phyloP scores from a whole-genome alignment of 352 stramenopile species.

The Phytophthora sansomeana region DNA sequence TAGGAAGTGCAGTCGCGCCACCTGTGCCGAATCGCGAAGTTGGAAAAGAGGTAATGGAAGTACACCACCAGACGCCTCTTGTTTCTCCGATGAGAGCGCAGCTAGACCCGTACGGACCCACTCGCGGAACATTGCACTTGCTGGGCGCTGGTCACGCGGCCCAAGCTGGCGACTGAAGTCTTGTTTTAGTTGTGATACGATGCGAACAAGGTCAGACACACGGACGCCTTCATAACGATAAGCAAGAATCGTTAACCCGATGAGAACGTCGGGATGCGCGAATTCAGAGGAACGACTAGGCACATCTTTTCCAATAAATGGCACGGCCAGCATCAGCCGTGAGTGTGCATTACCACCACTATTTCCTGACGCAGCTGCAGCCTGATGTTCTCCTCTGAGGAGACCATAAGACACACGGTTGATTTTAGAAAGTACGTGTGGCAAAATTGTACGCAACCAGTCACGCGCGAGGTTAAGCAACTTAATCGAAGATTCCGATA shows the following conservation, averaged over 20 bases:
- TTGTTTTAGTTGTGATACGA: conserved; percentile 91
- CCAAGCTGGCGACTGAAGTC: conserved; percentile 89
- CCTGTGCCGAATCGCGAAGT: conserved; percentile 96
- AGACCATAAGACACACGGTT: conserved; percentile 99
- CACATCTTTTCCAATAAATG: conserved; percentile 99
- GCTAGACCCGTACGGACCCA: conserved; percentile 71
- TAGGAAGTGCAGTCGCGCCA: conserved; percentile 94
- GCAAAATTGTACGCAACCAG: conserved; percentile 97
- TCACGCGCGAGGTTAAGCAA: conserved; percentile 98
- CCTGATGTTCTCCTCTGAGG: conserved; percentile 80
- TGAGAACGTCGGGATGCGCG: conserved; percentile 97
- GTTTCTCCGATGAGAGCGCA: conserved; percentile 35
- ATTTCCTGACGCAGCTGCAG: conserved; percentile 52
- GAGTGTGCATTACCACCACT: conserved; percentile 94
- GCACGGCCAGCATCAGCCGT: conserved; percentile 96
- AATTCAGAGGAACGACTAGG: conserved; percentile 99
- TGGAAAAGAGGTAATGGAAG: conserved; percentile 97
- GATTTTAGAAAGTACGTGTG: conserved; percentile 99
- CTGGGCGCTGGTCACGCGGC: conserved; percentile 80
- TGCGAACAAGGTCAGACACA: conserved; percentile 82
- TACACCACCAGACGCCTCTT: conserved; percentile 58
- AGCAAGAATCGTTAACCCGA: conserved; percentile 91
- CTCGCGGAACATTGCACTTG: conserved; percentile 78
- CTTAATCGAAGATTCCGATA: conserved; percentile 94
- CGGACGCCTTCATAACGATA: conserved; percentile 93